Percentiles rank a stretch among this genome's conserved stretches.
Conservation (phyloP, 108 stramenopile genomes). For the Stephanodiscus minutulus region DNA sequence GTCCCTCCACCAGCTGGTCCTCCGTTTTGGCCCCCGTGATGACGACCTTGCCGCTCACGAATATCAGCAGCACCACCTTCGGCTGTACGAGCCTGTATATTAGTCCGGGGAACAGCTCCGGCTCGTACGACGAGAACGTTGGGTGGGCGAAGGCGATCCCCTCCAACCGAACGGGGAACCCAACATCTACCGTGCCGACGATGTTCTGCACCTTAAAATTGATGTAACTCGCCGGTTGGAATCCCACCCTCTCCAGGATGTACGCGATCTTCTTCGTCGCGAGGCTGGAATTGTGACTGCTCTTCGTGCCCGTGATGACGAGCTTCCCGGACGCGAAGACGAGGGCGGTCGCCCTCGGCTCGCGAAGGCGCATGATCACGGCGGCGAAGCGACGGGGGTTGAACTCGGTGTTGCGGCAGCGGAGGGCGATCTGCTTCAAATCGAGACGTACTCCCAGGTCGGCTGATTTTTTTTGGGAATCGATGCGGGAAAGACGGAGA, state of each 20-base stretch:
- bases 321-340: constrained; percentile 95
- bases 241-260: constrained; percentile 80
- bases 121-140: constrained; percentile 92
- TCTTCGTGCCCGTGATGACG: constrained; percentile 93
- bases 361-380: constrained; percentile 91
- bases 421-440: constrained; percentile 91
- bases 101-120: constrained; percentile 98
- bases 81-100: constrained; percentile 94
- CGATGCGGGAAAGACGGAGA: background rate
- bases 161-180: constrained; percentile 97
- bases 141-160: constrained; percentile 93
- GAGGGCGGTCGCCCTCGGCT: constrained; percentile 95
- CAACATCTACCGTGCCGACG: constrained; percentile 92
- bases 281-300: constrained; percentile 77
- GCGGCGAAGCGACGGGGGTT: constrained; percentile 96
- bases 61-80: constrained; percentile 93
- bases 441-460: constrained; percentile 91
- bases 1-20: constrained; percentile 65
- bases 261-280: constrained; percentile 92
- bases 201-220: constrained; percentile 98
- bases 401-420: constrained; percentile 98
- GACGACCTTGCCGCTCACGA: constrained; percentile 95
- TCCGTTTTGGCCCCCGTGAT: constrained; percentile 91
- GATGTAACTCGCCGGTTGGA: constrained; percentile 63
- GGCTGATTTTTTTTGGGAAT: constrained; percentile 45